These are phyloP conservation scores for Monosporozyma siamensis DNA, from an alignment of 805 yeast species.

Conservation along the genomic window DNA sequence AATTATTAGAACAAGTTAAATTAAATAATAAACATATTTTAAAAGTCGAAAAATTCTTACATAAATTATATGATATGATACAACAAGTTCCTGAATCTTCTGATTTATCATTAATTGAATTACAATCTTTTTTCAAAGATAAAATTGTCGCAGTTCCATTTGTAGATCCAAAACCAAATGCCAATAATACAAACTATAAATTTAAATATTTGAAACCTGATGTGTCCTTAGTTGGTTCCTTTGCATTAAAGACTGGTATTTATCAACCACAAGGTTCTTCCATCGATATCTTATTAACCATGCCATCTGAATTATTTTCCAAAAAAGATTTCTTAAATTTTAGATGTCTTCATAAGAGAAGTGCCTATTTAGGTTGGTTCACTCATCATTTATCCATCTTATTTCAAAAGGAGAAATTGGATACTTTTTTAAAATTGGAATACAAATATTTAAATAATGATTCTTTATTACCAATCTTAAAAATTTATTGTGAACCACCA, in stretches of 20 bases:
- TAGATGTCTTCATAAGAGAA: slow-evolving; percentile 80
- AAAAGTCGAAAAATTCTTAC: slow-evolving; percentile 65
- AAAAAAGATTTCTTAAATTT: slow-evolving; percentile 86
- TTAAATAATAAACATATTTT: slow-evolving; percentile 60
- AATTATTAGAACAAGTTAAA: slow-evolving; percentile 69
- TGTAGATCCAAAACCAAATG: slow-evolving; percentile 78
- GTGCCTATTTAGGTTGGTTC: slow-evolving; percentile 75
- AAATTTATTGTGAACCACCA: slow-evolving; percentile 39
- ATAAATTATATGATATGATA: slow-evolving; percentile 59
- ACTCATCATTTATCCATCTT: slow-evolving; percentile 52
- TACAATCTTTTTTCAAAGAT: slow-evolving; percentile 42
- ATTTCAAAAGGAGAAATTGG: slow-evolving; percentile 45
- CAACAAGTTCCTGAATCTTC: slow-evolving; percentile 52
- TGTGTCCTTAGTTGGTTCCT: slow-evolving; percentile 78
- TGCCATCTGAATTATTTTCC: slow-evolving; percentile 69
- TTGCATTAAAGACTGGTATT: slow-evolving; percentile 77
- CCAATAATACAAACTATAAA: slow-evolving; percentile 51
- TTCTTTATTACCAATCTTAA: slow-evolving; percentile 62
- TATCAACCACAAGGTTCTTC: slow-evolving; percentile 54
- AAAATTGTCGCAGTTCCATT: slow-evolving; percentile 64
- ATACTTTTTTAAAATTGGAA: slow-evolving; percentile 37
- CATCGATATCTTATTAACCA: slow-evolving; percentile 71
- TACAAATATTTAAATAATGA: slow-evolving; percentile 73
- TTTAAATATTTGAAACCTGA: slow-evolving; percentile 64
- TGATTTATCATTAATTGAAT: slow-evolving; percentile 47